A percentile compares a stretch with the other conserved stretches of the same genome.
These are phyloP conservation scores for Clitocybe nebularis DNA, from an alignment of 1,284 basidiomycete species.

Conservation along the genomic window DNA sequence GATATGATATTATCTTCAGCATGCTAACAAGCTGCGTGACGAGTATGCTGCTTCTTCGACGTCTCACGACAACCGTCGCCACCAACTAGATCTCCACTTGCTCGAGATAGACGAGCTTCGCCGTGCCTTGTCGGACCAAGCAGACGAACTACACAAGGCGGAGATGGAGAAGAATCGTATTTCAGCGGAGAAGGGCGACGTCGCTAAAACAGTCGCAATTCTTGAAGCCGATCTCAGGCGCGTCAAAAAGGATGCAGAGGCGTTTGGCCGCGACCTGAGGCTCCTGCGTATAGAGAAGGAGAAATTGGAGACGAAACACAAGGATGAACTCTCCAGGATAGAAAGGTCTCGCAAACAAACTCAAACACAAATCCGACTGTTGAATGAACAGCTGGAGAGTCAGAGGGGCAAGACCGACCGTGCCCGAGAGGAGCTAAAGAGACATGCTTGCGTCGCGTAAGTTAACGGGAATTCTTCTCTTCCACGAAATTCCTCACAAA, in stretches of 20 bases:
- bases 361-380: constrained; percentile 57
- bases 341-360: constrained; percentile 63
- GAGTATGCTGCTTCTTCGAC: constrained; percentile 57
- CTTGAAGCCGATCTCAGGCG: constrained; percentile 70
- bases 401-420: constrained; percentile 46
- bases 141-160: constrained; percentile 56
- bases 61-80: constrained; percentile 67
- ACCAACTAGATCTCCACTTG: constrained; percentile 66
- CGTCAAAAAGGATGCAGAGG: constrained; percentile 69
- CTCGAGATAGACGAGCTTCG: constrained; percentile 73
- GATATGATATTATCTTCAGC: constrained; percentile 28
- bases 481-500: no score
- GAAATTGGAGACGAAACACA: constrained; percentile 48
- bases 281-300: constrained; percentile 64
- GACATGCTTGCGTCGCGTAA: constrained; percentile 55
- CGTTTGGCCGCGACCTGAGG: constrained; percentile 72
- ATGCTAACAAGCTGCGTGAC: constrained; percentile 56
- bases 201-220: constrained; percentile 54
- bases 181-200: constrained; percentile 58
- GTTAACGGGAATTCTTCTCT: constrained; percentile 25
- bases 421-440: constrained; percentile 42
- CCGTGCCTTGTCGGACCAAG: constrained; percentile 56
- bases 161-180: constrained; percentile 59
- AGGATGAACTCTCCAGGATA: constrained; percentile 46
- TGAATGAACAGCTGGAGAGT: constrained; percentile 65